Percentiles rank a stretch among this genome's conserved stretches.
Conservation (phyloP, 129 eudicot species). For the Arctium minus region DNA sequence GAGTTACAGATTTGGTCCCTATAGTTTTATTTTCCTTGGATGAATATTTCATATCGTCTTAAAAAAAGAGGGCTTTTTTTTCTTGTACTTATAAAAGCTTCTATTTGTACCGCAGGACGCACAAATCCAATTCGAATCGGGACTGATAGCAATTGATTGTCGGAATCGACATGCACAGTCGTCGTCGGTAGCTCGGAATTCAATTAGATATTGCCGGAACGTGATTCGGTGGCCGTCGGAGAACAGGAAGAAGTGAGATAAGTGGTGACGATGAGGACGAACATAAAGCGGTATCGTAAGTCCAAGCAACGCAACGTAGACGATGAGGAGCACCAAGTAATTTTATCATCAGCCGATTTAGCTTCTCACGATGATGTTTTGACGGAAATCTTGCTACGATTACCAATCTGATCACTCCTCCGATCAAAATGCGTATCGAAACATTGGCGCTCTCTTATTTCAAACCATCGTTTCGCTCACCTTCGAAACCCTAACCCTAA, state of each 20-base stretch:
- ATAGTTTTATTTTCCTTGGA: no score
- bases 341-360: slow-evolving; percentile 25
- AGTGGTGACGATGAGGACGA: slow-evolving; percentile 21
- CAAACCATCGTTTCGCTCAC: slow-evolving; percentile 31
- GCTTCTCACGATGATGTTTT: slow-evolving; percentile 45
- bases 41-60: background rate
- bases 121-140: slow-evolving; percentile 4
- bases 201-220: background rate
- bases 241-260: background rate
- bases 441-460: slow-evolving; percentile 41
- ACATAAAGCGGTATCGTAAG: slow-evolving; percentile 16
- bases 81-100: background rate
- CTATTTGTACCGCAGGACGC: background rate
- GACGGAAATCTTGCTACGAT: slow-evolving; percentile 35
- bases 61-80: slow-evolving; percentile 1
- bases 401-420: slow-evolving; percentile 49
- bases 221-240: background rate
- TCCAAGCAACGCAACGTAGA: slow-evolving; percentile 2
- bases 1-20: no score
- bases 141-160: background rate
- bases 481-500: slow-evolving; percentile 35
- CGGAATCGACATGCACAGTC: slow-evolving; percentile 13
- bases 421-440: slow-evolving; percentile 53
- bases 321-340: background rate
- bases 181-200: background rate